Conservation (phyloP, 139 green algal species). For the Tetradesmus obliquus region DNA sequence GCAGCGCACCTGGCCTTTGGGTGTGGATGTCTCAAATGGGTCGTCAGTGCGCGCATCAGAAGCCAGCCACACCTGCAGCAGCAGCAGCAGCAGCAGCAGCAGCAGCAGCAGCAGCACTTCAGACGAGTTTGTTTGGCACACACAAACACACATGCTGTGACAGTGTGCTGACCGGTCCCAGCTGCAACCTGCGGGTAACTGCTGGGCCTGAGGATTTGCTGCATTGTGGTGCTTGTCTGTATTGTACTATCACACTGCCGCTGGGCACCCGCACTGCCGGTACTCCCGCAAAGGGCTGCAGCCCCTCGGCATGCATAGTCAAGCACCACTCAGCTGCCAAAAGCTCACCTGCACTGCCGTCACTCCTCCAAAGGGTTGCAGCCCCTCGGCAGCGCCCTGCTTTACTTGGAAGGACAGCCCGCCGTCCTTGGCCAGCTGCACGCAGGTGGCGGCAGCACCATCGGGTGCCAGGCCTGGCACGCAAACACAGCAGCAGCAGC, state of each 20-base stretch:
- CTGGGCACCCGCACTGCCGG: background rate
- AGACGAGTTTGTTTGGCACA: no score
- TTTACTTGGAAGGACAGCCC: slow-evolving; percentile 56
- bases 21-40: background rate
- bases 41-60: background rate
- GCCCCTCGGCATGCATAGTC: background rate
- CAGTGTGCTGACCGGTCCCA: no score
- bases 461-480: background rate
- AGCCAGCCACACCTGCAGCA: background rate
- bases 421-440: slow-evolving; percentile 20
- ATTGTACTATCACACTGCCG: no score
- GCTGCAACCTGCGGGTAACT: no score
- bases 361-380: slow-evolving; percentile 54
- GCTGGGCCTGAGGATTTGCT: no score
- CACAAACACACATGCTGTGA: no score
- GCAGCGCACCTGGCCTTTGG: background rate
- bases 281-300: background rate
- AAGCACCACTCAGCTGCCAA: no score
- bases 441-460: slow-evolving; percentile 13
- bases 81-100: background rate
- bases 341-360: background rate
- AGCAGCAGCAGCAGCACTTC: no score
- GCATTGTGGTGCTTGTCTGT: no score
- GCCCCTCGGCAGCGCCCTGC: slow-evolving; percentile 48
- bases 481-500: background rate